These are phyloP conservation scores for Paramecium sonneborni DNA, from an alignment of 73 alveolate species.

Conservation along the genomic window DNA sequence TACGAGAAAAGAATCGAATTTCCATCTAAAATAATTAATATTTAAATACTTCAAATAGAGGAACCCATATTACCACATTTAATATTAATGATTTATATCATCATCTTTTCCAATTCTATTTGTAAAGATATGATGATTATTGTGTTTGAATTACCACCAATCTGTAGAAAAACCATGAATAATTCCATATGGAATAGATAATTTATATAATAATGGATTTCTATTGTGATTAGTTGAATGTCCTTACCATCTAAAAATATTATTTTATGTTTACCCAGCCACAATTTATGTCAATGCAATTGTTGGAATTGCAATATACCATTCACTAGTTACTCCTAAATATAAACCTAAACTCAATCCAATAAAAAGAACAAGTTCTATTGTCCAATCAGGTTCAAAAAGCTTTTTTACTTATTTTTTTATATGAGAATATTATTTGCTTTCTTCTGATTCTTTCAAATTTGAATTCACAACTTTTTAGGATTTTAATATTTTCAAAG, in stretches of 20 bases:
- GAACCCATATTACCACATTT: conserved; percentile 43
- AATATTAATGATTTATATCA: conserved; percentile 45
- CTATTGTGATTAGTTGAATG: conserved; percentile 62
- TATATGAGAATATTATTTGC: conserved; percentile 9
- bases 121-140: conserved; percentile 57
- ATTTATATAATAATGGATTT: conserved; percentile 48
- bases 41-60: conserved; percentile 22
- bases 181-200: conserved; percentile 33
- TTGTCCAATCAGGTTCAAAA: conserved; percentile 61
- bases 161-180: conserved; percentile 51
- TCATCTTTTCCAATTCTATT: conserved; percentile 61
- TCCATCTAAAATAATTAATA: conserved; percentile 8
- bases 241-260: conserved; percentile 41
- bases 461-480: conserved; percentile 1
- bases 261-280: background rate
- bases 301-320: conserved; percentile 43
- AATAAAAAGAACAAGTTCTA: conserved; percentile 13
- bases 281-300: conserved; percentile 30
- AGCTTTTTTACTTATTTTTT: conserved; percentile 50
- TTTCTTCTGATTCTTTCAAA: conserved; percentile 47
- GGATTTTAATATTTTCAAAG: conserved; percentile 55
- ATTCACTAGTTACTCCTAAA: conserved; percentile 49
- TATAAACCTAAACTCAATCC: conserved; percentile 21
- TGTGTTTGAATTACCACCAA: conserved; percentile 64
- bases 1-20: conserved; percentile 47